phyloP scores from a whole-genome alignment of 2,329 filamentous ascomycete genomes.

The Pestalotiopsis sp. region DNA sequence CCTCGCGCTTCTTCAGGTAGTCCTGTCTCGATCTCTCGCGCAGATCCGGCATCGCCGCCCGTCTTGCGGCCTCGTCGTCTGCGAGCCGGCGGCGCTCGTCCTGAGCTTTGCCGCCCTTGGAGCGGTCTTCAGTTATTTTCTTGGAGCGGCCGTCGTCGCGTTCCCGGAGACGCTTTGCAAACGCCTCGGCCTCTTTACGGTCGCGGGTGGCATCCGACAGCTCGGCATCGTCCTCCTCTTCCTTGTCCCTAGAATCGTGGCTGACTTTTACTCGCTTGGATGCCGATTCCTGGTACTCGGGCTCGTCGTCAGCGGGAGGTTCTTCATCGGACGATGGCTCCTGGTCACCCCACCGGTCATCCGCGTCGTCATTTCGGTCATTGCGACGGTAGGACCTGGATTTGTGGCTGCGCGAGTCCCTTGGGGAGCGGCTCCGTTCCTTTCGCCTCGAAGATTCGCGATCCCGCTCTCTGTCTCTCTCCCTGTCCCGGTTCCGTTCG shows the following conservation, averaged over 20 bases:
- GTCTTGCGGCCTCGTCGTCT: conserved; percentile 68
- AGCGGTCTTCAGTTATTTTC: conserved; percentile 58
- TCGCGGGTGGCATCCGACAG: conserved; percentile 69
- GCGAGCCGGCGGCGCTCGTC: conserved; percentile 65
- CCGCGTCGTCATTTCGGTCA: conserved; percentile 56
- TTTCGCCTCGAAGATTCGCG: neutral
- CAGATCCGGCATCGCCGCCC: conserved; percentile 77
- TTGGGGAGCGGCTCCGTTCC: conserved; percentile 32
- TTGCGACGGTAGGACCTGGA: conserved; percentile 43
- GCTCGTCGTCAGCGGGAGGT: conserved; percentile 50
- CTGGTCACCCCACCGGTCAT: conserved; percentile 83
- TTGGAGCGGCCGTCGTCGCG: conserved; percentile 74
- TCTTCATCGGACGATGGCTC: conserved; percentile 53
- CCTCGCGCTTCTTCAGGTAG: conserved; percentile 90
- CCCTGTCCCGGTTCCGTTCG: conserved; percentile 25
- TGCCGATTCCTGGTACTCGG: conserved; percentile 69
- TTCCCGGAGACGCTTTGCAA: conserved; percentile 73
- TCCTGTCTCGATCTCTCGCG: conserved; percentile 85
- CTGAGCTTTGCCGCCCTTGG: conserved; percentile 53
- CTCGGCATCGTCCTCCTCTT: conserved; percentile 45
- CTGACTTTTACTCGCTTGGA: conserved; percentile 70
- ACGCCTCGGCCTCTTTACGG: conserved; percentile 75
- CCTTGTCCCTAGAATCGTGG: conserved; percentile 45
- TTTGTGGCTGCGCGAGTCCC: conserved; percentile 28
- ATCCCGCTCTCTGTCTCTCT: conserved; percentile 34